Evolutionary conservation across 1,139 yeast genomes (phyloP).

Genomic region (Geotrichum klebahnii): DNA sequence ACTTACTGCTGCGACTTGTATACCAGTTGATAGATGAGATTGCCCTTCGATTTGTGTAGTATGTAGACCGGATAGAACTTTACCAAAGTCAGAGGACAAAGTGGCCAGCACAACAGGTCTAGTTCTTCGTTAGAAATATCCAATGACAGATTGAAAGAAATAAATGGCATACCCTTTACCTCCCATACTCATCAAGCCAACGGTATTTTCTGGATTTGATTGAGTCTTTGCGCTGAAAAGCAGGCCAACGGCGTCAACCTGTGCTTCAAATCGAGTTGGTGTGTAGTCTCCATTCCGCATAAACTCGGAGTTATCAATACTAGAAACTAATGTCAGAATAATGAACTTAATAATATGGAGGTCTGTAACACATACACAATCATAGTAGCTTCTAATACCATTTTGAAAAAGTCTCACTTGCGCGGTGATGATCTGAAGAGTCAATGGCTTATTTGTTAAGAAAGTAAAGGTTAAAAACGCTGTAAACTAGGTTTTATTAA

Average conservation of each 20-base stretch:
- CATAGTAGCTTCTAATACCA: conserved; percentile 97
- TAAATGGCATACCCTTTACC: conserved; percentile 56
- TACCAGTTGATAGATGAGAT: conserved; percentile 70
- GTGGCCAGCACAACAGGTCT: conserved; percentile 81
- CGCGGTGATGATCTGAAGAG: not conserved
- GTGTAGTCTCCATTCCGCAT: conserved; percentile 94
- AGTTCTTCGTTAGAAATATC: not conserved
- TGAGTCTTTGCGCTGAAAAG: conserved; percentile 82
- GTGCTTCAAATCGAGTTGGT: conserved; percentile 88
- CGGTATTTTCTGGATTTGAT: conserved; percentile 90
- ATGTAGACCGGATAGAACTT: conserved; percentile 80
- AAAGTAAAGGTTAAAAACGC: not conserved
- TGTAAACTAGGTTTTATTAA: not conserved
- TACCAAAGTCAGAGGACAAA: conserved; percentile 82
- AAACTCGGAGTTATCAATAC: conserved; percentile 89
- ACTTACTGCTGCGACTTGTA: conserved; percentile 81
- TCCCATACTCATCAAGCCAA: conserved; percentile 83
- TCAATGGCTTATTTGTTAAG: too few relatives aligned
- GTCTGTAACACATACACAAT: conserved; percentile 49
- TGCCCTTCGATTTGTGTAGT: conserved; percentile 72
- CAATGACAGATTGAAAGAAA: not conserved
- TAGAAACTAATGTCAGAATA: conserved; percentile 21
- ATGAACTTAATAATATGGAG: not conserved
- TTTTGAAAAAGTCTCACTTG: conserved; percentile 37
- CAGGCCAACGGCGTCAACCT: conserved; percentile 84